Evolutionary conservation across 441 rosid genomes (phyloP).

Genomic region (Corymbia calophylla): DNA sequence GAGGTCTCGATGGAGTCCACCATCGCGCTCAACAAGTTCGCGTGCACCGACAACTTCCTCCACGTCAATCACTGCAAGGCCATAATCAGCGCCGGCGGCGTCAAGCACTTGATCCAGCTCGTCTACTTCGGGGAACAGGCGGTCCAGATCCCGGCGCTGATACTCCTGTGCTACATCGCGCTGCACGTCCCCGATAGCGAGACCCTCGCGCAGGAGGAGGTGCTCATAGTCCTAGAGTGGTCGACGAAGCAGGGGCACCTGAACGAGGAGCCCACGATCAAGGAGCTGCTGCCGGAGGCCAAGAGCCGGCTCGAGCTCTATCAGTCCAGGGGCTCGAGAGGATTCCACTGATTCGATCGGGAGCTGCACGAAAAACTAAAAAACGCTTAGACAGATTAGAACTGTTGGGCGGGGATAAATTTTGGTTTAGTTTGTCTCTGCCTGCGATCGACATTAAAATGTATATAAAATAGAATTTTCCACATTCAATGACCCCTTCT

Average conservation of each 20-base stretch:
- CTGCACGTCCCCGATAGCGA: constrained; percentile 81
- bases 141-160: constrained; percentile 49
- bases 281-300: constrained; percentile 52
- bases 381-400: not conserved
- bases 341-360: constrained; percentile 38
- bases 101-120: constrained; percentile 67
- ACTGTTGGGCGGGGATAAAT: not conserved
- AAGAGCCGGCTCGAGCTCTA: constrained; percentile 79
- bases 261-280: constrained; percentile 36
- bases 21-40: constrained; percentile 64
- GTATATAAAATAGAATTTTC: not conserved
- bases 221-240: constrained; percentile 78
- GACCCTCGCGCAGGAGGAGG: constrained; percentile 72
- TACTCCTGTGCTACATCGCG: constrained; percentile 67
- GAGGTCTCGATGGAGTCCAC: constrained; percentile 63
- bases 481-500: not conserved
- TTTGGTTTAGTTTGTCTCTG: not conserved
- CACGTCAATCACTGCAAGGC: constrained; percentile 74
- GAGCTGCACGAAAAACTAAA: not conserved
- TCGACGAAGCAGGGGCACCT: constrained; percentile 61
- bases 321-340: constrained; percentile 84
- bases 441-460: not conserved
- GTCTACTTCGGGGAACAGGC: constrained; percentile 73
- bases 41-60: constrained; percentile 65
- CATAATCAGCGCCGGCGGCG: constrained; percentile 71